Evolutionary conservation across 2,329 filamentous ascomycete genomes (phyloP).

Genomic region (Penicillium italicum): DNA sequence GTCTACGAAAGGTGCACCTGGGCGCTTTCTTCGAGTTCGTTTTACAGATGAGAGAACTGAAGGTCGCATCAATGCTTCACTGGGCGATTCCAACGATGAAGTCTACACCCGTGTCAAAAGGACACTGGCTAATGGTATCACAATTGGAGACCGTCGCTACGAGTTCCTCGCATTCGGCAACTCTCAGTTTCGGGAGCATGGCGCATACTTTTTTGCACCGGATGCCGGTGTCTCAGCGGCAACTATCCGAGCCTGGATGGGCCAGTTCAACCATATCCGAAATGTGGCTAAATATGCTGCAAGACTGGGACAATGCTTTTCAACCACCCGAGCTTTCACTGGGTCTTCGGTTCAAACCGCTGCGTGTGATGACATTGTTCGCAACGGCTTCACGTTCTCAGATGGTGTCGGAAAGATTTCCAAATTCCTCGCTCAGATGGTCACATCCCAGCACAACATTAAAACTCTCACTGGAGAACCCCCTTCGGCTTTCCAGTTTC

Average conservation of each 20-base stretch:
- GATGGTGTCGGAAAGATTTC: conserved; percentile 97
- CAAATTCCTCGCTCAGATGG: conserved; percentile 66
- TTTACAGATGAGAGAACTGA: conserved; percentile 76
- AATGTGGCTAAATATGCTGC: conserved; percentile 87
- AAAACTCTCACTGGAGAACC: conserved; percentile 50
- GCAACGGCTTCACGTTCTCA: conserved; percentile 70
- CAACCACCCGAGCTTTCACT: conserved; percentile 75
- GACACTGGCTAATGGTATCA: conserved; percentile 72
- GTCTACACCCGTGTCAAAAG: conserved; percentile 71
- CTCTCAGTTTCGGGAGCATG: conserved; percentile 87
- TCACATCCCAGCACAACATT: conserved; percentile 66
- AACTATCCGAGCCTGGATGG: conserved; percentile 82
- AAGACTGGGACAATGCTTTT: conserved; percentile 90
- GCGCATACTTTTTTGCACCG: conserved; percentile 87
- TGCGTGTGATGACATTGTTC: conserved; percentile 65
- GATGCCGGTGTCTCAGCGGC: conserved; percentile 64
- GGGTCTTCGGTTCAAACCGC: conserved; percentile 58
- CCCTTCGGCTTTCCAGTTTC: conserved; percentile 87
- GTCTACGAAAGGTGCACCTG: conserved; percentile 58
- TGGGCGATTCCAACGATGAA: conserved; percentile 59
- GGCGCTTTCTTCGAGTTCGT: conserved; percentile 83
- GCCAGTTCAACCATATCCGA: conserved; percentile 73
- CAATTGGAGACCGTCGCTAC: conserved; percentile 75
- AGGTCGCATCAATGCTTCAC: conserved; percentile 58
- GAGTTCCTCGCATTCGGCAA: conserved; percentile 93